Percentiles rank a stretch among this genome's conserved stretches.
These are phyloP conservation scores for Beauveria varroae DNA, from an alignment of 2,329 filamentous ascomycete species.

Conservation along the genomic window DNA sequence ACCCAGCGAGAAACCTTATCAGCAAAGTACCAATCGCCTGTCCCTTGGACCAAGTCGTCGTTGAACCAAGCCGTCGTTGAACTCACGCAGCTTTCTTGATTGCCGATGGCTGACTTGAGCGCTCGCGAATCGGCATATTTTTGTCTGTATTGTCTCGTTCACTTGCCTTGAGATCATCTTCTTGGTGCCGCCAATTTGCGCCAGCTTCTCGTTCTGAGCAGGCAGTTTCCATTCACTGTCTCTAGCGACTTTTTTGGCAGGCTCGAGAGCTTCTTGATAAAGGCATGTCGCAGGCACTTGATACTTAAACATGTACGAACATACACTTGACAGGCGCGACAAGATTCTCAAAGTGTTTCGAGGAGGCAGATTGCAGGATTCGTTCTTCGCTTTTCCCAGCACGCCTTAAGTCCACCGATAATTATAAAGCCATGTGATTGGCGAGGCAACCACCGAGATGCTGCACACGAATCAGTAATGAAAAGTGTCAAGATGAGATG, in stretches of 20 bases:
- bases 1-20: not conserved
- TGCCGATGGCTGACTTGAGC: not conserved
- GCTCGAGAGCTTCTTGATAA: not conserved
- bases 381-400: not conserved
- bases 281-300: not conserved
- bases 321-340: not conserved
- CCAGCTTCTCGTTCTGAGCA: not conserved
- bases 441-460: not conserved
- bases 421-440: not conserved
- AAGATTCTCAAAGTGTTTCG: not conserved
- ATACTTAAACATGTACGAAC: conserved; percentile 1
- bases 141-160: not conserved
- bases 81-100: not conserved
- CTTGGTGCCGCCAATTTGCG: not conserved
- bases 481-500: too few species aligned
- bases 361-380: not conserved
- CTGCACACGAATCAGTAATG: not conserved
- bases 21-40: not conserved
- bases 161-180: not conserved
- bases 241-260: not conserved
- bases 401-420: not conserved
- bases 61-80: too few species aligned
- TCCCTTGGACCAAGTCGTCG: not conserved
- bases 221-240: too few species aligned
- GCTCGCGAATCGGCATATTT: not conserved